Conservation (phyloP, 139 green algal species). For the Chlamydomonas eustigma region DNA sequence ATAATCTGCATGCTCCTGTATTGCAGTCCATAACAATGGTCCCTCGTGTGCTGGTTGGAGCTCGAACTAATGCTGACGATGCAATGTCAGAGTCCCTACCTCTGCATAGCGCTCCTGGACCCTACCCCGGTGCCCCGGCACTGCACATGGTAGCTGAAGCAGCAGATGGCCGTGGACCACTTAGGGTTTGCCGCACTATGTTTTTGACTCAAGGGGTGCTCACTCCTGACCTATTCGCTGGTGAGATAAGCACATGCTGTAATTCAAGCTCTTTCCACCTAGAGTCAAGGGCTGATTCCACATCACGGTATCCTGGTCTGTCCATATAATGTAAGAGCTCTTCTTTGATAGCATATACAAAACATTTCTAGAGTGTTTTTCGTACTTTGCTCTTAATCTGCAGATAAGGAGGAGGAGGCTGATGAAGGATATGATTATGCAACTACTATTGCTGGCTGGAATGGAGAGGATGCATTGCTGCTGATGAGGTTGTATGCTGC, state of each 20-base stretch:
- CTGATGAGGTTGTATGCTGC: conserved; percentile 37
- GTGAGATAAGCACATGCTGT: no score
- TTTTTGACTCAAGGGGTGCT: conserved; percentile 26
- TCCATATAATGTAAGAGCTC: no score
- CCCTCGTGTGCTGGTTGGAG: conserved; percentile 26
- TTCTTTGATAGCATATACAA: no score
- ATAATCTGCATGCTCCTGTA: background rate
- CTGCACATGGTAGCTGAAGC: conserved; percentile 34
- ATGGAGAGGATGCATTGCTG: background rate
- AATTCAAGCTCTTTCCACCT: no score
- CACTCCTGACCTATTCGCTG: conserved; percentile 25
- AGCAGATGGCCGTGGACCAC: conserved; percentile 26
- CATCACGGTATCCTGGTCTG: no score
- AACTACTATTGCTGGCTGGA: background rate
- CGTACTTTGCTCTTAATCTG: no score
- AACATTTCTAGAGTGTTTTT: no score
- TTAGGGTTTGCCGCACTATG: conserved; percentile 33
- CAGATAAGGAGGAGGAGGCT: conserved; percentile 29
- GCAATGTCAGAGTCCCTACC: background rate
- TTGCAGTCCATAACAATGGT: conserved; percentile 32
- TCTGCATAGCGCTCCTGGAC: background rate
- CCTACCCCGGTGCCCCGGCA: background rate
- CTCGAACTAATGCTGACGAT: conserved; percentile 27
- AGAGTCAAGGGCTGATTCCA: no score
- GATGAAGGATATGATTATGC: conserved; percentile 27